A percentile compares a stretch with the other conserved stretches of the same genome.
Conservation (phyloP, 176 grass and related monocot species). For the Saccharum officinarum region DNA sequence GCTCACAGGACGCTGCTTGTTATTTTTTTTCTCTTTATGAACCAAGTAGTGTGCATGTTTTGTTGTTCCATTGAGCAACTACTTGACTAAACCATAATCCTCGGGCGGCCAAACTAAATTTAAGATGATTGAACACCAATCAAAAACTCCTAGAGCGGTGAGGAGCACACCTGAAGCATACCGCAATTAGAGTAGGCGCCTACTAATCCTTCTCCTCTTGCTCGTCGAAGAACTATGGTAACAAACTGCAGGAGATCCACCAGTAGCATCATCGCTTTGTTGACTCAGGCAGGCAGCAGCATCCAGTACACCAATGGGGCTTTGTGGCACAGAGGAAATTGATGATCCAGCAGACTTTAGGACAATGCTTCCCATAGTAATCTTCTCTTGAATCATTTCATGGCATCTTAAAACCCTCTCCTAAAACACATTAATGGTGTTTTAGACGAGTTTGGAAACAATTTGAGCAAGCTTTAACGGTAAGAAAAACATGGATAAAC, state of each 20-base stretch:
- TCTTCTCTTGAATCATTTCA: slow-evolving; percentile 70
- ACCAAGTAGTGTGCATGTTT: slow-evolving; percentile 41
- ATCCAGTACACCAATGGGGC: slow-evolving; percentile 88
- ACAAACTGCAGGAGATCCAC: slow-evolving; percentile 57
- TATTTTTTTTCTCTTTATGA: slow-evolving; percentile 36
- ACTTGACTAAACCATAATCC: slow-evolving; percentile 47
- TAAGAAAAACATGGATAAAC: slow-evolving; percentile 3
- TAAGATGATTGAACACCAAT: slow-evolving; percentile 46
- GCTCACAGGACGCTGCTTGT: slow-evolving; percentile 27
- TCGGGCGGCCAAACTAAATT: slow-evolving; percentile 47
- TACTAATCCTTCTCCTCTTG: slow-evolving; percentile 86
- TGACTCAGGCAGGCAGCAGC: slow-evolving; percentile 76
- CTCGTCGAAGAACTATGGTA: slow-evolving; percentile 58
- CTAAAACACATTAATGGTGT: slow-evolving; percentile 36
- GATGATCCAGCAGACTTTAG: slow-evolving; percentile 50
- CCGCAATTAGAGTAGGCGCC: slow-evolving; percentile 36
- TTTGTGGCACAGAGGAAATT: slow-evolving; percentile 62
- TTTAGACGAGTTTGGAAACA: slow-evolving; percentile 25
- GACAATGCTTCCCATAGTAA: slow-evolving; percentile 47
- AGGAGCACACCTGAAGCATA: slow-evolving; percentile 46
- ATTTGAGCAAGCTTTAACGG: slow-evolving; percentile 7
- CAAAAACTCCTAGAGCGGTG: slow-evolving; percentile 46
- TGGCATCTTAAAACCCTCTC: slow-evolving; percentile 78
- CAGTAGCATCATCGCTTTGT: slow-evolving; percentile 65
- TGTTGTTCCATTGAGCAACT: slow-evolving; percentile 41